These are phyloP conservation scores for Passiflora organensis DNA, from an alignment of 345 rosid species.

Conservation along the genomic window DNA sequence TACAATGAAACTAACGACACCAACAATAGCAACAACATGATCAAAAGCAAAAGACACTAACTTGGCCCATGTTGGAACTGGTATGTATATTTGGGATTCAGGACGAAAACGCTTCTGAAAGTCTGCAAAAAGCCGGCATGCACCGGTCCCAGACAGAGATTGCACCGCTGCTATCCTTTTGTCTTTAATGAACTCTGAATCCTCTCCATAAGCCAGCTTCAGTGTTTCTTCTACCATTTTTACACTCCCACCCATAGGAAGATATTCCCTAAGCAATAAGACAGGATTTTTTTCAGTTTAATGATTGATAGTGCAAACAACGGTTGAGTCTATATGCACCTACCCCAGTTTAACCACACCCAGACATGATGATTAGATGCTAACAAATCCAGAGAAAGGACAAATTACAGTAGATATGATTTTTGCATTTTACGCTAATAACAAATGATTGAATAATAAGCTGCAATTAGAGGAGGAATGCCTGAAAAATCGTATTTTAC, in stretches of 20 bases:
- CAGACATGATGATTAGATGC: too few species aligned
- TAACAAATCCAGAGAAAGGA: too few species aligned
- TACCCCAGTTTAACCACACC: too few species aligned
- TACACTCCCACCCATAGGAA: slow-evolving; percentile 96
- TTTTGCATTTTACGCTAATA: too few species aligned
- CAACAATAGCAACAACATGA: neutral
- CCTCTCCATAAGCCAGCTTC: slow-evolving; percentile 89
- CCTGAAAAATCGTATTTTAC: too few species aligned
- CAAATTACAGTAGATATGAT: too few species aligned
- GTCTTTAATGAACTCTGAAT: slow-evolving; percentile 69
- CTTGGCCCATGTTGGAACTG: slow-evolving; percentile 97
- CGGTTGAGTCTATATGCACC: too few species aligned
- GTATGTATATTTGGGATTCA: slow-evolving; percentile 80
- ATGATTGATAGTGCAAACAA: too few species aligned
- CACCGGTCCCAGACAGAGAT: slow-evolving; percentile 92
- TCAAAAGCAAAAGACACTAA: slow-evolving; percentile 35
- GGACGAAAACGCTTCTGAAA: slow-evolving; percentile 87
- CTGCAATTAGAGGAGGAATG: too few species aligned
- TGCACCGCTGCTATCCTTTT: slow-evolving; percentile 90
- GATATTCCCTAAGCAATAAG: slow-evolving; percentile 70
- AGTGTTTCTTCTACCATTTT: slow-evolving; percentile 84
- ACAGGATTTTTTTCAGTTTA: neutral
- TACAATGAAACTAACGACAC: neutral
- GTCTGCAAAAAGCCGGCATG: slow-evolving; percentile 94
- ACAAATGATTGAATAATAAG: too few species aligned